Conservation (phyloP, 1,139 yeast genomes). For the Taphrina sp. region DNA sequence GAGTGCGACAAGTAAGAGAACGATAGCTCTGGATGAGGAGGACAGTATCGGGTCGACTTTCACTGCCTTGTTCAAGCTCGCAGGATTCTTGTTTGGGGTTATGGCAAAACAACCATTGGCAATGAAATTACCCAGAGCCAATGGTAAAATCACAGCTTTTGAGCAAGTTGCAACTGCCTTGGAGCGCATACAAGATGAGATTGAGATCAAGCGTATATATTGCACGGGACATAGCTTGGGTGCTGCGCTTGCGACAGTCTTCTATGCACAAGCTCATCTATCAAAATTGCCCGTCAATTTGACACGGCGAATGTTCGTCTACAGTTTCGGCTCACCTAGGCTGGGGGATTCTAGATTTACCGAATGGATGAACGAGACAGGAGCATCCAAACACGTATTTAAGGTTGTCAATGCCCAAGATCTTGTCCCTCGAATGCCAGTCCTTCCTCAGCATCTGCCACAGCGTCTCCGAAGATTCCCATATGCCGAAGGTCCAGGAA, state of each 20-base stretch:
- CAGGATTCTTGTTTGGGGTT: conserved; percentile 8
- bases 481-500: conserved; percentile 29
- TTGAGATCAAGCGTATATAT: neutral
- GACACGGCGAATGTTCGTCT: conserved; percentile 10
- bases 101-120: conserved; percentile 21
- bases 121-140: conserved; percentile 15
- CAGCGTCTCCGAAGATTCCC: conserved; percentile 5
- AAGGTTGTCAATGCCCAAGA: conserved; percentile 30
- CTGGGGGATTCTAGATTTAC: conserved; percentile 16
- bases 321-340: conserved; percentile 25
- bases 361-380: conserved; percentile 21
- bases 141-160: conserved; percentile 27
- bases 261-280: conserved; percentile 25
- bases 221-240: conserved; percentile 30
- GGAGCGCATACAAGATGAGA: neutral
- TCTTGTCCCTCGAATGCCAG: conserved; percentile 28
- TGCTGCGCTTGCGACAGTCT: conserved; percentile 28
- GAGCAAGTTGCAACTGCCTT: conserved; percentile 19
- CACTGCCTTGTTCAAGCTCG: conserved; percentile 18
- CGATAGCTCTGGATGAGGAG: conserved; percentile 8
- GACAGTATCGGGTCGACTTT: conserved; percentile 14
- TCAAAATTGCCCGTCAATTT: conserved; percentile 6
- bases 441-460: conserved; percentile 14
- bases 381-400: conserved; percentile 5
- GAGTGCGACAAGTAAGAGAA: neutral